Evolutionary conservation across 2,329 filamentous ascomycete genomes (phyloP).

Genomic region (Nemania serpens): DNA sequence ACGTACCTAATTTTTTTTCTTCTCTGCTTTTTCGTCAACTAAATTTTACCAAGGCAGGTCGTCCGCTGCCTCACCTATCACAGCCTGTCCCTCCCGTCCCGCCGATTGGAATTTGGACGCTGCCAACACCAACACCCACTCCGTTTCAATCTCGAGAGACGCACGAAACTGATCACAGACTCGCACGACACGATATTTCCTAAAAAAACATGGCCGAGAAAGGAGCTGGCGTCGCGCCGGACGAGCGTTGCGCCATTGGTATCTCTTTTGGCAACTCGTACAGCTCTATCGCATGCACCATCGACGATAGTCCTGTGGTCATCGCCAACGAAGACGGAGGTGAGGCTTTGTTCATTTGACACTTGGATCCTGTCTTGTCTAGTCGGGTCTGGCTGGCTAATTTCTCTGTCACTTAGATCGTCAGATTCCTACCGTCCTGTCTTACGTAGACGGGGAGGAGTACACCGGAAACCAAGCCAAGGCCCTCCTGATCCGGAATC

Average conservation of each 20-base stretch:
- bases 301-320: slow-evolving; percentile 93
- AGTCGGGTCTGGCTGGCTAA: slow-evolving; percentile 2
- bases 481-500: slow-evolving; percentile 87
- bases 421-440: slow-evolving; percentile 92
- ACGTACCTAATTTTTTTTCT: slow-evolving; percentile 30
- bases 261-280: slow-evolving; percentile 98
- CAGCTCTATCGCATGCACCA: slow-evolving; percentile 93
- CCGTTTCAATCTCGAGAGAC: background rate
- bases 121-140: slow-evolving; percentile 18
- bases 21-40: too few species aligned
- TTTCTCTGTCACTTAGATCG: slow-evolving; percentile 66
- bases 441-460: slow-evolving; percentile 94
- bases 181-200: background rate
- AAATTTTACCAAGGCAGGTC: too few species aligned
- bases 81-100: slow-evolving; percentile 14
- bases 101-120: slow-evolving; percentile 8
- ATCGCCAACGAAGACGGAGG: slow-evolving; percentile 99
- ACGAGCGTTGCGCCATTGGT: slow-evolving; percentile 77
- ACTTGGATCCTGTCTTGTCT: background rate
- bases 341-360: slow-evolving; percentile 49
- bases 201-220: slow-evolving; percentile 35
- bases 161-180: background rate
- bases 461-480: slow-evolving; percentile 97
- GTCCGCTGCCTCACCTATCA: slow-evolving; percentile 18
- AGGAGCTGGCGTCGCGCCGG: slow-evolving; percentile 55